Evolutionary conservation across 495 filamentous ascomycete species (phyloP).

Genomic region (Xylaria longipes): DNA sequence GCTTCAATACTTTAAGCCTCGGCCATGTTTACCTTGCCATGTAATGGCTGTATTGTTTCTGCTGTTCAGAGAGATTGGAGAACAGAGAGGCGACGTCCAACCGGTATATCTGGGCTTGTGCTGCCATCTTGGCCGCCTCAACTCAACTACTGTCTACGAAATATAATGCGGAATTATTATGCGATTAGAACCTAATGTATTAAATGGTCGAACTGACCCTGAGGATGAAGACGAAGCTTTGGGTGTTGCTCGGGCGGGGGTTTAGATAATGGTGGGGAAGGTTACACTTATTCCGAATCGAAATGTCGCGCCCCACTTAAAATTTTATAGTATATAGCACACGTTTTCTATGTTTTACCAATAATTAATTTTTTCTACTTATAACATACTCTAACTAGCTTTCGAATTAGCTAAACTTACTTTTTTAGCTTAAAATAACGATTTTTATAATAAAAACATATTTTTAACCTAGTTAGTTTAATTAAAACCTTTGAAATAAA

Average conservation of each 20-base stretch:
- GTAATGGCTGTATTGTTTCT: constrained; percentile 8
- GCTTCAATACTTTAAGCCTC: not conserved
- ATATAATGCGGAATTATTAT: not conserved
- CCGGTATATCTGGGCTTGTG: constrained; percentile 5
- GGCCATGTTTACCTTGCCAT: not conserved
- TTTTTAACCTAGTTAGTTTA: too few relatives aligned
- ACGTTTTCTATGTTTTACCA: too few relatives aligned
- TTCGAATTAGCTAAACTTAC: too few relatives aligned
- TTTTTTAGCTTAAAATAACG: too few relatives aligned
- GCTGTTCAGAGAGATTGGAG: constrained; percentile 5
- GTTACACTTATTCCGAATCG: too few relatives aligned
- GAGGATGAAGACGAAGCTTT: not conserved
- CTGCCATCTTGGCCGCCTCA: not conserved
- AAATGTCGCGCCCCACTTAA: too few relatives aligned
- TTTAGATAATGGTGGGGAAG: not conserved
- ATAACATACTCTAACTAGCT: too few relatives aligned
- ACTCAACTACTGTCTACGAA: not conserved
- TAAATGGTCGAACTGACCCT: not conserved
- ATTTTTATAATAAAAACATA: too few relatives aligned
- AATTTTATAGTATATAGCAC: too few relatives aligned
- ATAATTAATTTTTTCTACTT: too few relatives aligned
- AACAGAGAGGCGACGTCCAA: constrained; percentile 6
- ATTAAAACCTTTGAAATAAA: too few relatives aligned
- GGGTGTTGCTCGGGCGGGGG: not conserved
- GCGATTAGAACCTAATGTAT: not conserved